These are phyloP conservation scores for Fusarium nematophilum DNA, from an alignment of 2,329 filamentous ascomycete genomes.

Conservation along the genomic window DNA sequence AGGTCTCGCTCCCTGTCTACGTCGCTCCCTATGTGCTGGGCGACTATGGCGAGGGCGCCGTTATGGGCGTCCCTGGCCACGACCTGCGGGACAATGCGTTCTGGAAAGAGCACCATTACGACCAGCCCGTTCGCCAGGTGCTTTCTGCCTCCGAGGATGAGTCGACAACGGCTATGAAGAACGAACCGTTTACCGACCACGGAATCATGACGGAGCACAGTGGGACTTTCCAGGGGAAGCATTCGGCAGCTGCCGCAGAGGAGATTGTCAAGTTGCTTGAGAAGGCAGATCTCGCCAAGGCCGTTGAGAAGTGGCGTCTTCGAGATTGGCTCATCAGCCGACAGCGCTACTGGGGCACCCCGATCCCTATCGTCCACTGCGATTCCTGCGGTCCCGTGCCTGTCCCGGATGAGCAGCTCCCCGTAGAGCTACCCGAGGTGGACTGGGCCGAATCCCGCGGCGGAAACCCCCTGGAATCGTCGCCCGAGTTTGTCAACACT, in stretches of 20 bases:
- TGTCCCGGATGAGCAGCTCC: constrained; percentile 80
- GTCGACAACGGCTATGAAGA: constrained; percentile 54
- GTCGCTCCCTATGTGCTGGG: constrained; percentile 87
- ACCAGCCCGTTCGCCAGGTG: constrained; percentile 71
- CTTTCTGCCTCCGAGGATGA: constrained; percentile 65
- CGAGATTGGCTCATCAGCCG: constrained; percentile 92
- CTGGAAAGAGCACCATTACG: constrained; percentile 76
- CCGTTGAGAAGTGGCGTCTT: constrained; percentile 80
- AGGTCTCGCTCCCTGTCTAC: constrained; percentile 76
- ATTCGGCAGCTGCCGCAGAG: constrained; percentile 71
- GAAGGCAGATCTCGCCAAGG: constrained; percentile 66
- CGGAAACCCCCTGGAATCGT: constrained; percentile 81
- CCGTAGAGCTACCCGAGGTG: constrained; percentile 78
- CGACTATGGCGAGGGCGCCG: constrained; percentile 86
- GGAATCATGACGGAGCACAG: constrained; percentile 76
- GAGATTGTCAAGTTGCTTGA: constrained; percentile 69
- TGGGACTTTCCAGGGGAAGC: constrained; percentile 71
- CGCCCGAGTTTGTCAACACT: constrained; percentile 79
- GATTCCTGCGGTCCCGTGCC: constrained; percentile 79
- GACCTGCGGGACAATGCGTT: constrained; percentile 83
- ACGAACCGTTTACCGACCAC: constrained; percentile 70
- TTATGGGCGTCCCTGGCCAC: constrained; percentile 93
- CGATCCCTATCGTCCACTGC: constrained; percentile 91
- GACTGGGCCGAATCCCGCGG: constrained; percentile 75
- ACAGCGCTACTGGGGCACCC: constrained; percentile 93